Evolutionary conservation across 371 early-diverging fungal species (phyloP).

Genomic region (Lichtheimia ramosa): DNA sequence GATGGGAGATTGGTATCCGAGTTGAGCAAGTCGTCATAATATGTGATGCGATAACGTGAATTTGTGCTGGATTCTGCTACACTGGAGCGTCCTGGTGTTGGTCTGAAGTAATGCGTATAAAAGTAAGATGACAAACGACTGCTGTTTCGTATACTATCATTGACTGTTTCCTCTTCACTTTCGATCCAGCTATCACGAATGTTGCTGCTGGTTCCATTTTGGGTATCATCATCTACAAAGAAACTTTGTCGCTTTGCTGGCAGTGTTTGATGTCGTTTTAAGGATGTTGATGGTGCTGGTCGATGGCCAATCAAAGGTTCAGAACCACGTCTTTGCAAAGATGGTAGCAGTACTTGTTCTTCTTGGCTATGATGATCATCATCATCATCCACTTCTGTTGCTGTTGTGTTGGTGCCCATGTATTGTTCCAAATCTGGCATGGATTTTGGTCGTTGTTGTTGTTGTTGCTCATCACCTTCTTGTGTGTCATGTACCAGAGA

Average conservation of each 20-base stretch:
- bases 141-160: background rate
- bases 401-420: background rate
- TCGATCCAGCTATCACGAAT: background rate
- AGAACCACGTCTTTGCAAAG: no score
- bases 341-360: no score
- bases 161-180: background rate
- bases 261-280: no score
- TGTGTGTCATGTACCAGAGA: background rate
- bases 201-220: background rate
- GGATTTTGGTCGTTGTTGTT: background rate
- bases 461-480: background rate
- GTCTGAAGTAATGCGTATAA: background rate
- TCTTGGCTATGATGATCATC: no score
- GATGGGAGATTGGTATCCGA: background rate
- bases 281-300: no score
- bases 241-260: background rate
- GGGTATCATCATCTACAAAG: background rate
- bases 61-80: conserved; percentile 1
- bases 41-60: conserved; percentile 18
- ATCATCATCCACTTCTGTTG: no score
- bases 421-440: conserved; percentile 1
- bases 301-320: no score
- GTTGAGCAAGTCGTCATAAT: conserved; percentile 17
- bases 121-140: background rate
- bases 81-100: conserved; percentile 3